These are phyloP conservation scores for Leishmania major DNA, from an alignment of 208 protist genomes.

Conservation along the genomic window DNA sequence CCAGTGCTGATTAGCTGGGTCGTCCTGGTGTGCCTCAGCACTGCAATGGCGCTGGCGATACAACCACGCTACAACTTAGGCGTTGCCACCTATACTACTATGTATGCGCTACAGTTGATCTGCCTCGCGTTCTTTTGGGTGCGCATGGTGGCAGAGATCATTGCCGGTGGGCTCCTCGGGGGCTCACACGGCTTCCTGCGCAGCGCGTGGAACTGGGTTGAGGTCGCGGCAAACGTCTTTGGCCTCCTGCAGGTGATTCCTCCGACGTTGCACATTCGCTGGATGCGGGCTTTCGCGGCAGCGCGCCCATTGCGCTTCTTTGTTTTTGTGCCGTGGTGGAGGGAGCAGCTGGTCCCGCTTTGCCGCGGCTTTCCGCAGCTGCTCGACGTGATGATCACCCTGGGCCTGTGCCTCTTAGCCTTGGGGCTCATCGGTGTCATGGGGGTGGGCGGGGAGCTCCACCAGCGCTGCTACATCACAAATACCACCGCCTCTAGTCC, in stretches of 20 bases:
- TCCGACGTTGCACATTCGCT: constrained; percentile 40
- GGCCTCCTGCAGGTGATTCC: constrained; percentile 52
- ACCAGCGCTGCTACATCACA: constrained; percentile 46
- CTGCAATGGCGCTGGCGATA: constrained; percentile 34
- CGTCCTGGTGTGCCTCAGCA: constrained; percentile 33
- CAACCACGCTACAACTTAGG: constrained; percentile 47
- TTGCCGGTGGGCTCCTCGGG: constrained; percentile 40
- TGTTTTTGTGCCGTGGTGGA: constrained; percentile 18
- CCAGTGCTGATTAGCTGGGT: constrained; percentile 28
- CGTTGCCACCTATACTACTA: constrained; percentile 12
- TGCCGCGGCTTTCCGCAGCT: constrained; percentile 30
- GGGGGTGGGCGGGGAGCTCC: constrained; percentile 23
- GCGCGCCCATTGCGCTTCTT: constrained; percentile 55
- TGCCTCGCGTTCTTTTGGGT: constrained; percentile 56
- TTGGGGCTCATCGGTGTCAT: constrained; percentile 45
- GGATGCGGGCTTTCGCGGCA: constrained; percentile 51
- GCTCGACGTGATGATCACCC: constrained; percentile 35
- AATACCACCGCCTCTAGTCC: background rate
- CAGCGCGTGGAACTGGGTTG: constrained; percentile 56
- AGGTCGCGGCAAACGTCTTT: constrained; percentile 49
- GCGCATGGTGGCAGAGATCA: constrained; percentile 52
- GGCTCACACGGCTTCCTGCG: constrained; percentile 37
- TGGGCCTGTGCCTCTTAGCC: constrained; percentile 30
- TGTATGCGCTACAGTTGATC: constrained; percentile 35
- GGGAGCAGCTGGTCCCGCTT: constrained; percentile 30